Evolutionary conservation across 2,329 filamentous ascomycete genomes (phyloP).

Genomic region (Trichoderma harzianum): DNA sequence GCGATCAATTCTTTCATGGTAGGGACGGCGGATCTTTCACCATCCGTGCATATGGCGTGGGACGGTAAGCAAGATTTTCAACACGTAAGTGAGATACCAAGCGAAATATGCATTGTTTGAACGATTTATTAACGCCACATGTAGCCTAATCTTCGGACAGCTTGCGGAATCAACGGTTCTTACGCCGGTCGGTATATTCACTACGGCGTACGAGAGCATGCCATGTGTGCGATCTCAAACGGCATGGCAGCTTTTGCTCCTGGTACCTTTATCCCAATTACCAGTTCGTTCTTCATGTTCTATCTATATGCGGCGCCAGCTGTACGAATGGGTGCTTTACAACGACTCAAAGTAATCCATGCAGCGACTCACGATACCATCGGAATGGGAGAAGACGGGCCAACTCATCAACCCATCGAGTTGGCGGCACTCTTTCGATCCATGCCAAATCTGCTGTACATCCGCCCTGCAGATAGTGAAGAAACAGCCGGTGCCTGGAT

Average conservation of each 20-base stretch:
- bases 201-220: conserved; percentile 59
- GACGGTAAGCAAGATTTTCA: conserved; percentile 7
- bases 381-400: conserved; percentile 58
- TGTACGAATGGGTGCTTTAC: conserved; percentile 58
- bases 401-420: conserved; percentile 60
- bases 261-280: conserved; percentile 55
- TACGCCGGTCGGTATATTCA: conserved; percentile 56
- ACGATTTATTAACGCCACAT: background rate
- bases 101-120: rapidly evolving
- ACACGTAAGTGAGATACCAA: background rate
- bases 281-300: conserved; percentile 62
- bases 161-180: background rate
- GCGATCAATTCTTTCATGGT: background rate
- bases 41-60: conserved; percentile 6
- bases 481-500: conserved; percentile 55
- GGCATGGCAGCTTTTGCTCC: conserved; percentile 57
- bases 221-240: conserved; percentile 57
- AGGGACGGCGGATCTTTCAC: conserved; percentile 4
- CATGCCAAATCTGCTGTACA: conserved; percentile 61
- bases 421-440: conserved; percentile 55
- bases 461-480: conserved; percentile 57
- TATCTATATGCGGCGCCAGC: conserved; percentile 51
- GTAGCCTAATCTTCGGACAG: background rate
- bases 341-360: conserved; percentile 54
- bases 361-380: conserved; percentile 60